Evolutionary conservation across 2,329 filamentous ascomycete genomes (phyloP).

Genomic region (Arthrobotrys sinensis): DNA sequence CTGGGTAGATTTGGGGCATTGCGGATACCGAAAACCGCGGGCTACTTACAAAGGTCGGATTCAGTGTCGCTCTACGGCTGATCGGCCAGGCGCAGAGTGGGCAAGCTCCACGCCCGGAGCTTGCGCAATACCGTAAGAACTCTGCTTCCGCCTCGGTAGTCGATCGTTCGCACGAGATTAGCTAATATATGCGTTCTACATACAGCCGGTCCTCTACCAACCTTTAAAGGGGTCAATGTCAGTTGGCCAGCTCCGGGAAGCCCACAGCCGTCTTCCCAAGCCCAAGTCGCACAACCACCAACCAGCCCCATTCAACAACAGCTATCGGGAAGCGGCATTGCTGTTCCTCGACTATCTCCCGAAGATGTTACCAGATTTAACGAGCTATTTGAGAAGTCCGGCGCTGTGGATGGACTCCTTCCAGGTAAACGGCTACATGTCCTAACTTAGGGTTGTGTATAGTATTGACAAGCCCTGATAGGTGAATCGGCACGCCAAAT

Average conservation of each 20-base stretch:
- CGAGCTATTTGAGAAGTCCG: conserved; percentile 90
- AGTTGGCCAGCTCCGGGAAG: conserved; percentile 66
- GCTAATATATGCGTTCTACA: conserved; percentile 4
- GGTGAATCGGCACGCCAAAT: conserved; percentile 92
- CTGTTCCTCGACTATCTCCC: conserved; percentile 88
- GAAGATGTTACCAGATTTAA: conserved; percentile 93
- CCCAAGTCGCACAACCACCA: conserved; percentile 70
- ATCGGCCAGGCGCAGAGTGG: conserved; percentile 96
- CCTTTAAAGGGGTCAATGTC: conserved; percentile 83
- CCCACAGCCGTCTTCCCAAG: conserved; percentile 65
- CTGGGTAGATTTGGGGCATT: conserved; percentile 93
- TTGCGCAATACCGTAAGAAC: conserved; percentile 81
- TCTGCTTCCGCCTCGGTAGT: conserved; percentile 9
- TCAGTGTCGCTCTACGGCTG: conserved; percentile 90
- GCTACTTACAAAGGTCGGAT: conserved; percentile 90
- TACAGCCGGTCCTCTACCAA: conserved; percentile 83
- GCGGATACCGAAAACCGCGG: conserved; percentile 97
- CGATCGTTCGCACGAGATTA: not conserved
- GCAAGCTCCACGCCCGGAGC: conserved; percentile 82
- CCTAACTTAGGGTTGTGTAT: not conserved
- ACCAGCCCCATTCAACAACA: conserved; percentile 68
- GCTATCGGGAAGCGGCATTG: conserved; percentile 76
- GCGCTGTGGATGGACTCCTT: conserved; percentile 81
- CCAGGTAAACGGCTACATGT: conserved; percentile 70
- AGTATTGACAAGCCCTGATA: conserved; percentile 64